Evolutionary conservation across 2,329 filamentous ascomycete species (phyloP), one percentile per base, ranked within the genome.

Genomic region (Gyromitra esculenta): DNA sequence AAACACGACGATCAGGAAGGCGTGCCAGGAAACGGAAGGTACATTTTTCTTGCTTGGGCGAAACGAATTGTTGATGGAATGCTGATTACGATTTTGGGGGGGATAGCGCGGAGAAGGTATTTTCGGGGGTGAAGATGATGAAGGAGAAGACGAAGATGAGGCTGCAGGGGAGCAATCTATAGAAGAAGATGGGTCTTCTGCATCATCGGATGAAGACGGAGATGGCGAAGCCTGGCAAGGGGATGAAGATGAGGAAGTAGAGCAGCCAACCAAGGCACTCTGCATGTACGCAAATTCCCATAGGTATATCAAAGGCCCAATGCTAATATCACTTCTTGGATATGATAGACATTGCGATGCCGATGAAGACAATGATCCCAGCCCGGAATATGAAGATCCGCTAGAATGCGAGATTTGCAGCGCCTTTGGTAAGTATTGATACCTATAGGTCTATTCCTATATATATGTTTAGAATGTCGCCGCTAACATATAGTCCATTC

Each of bases 301-400:
- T 5, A 35, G 13, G 5, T 64, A 69, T 69, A 41, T 56, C 37
- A 45, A 18, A 59, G 66, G 35, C 43, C 39, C 18, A 64, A 69
- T 63, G 25, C 69, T 62, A 57, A 70, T 48, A 74, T 35, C 15
- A n/a, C 15, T 21, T 73, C 62, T 73, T 57, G 41, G 18, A 48
- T 67, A 39, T 62, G 86, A 83, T 84, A 91, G 93, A 79, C 96
- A 95, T 81, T 97, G 94, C 84, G 90, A 90, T 73, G 88, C 93
- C 82, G 90, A 92, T 79, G 93, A 96, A 84, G 92, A 96, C 70
- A 87, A 95, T 78, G 93, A 95, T 80, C 92, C 92, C 0, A 90
- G 88, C 79, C 91, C 92, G 79, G 92, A 94, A 79, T 96, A 91
- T 81, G 93, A 96, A 83, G 87, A 91, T 75, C 93, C 91, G 82